Evolutionary conservation across 2,329 filamentous ascomycete species (phyloP).

Genomic region (Scolecobasidium constrictum): DNA sequence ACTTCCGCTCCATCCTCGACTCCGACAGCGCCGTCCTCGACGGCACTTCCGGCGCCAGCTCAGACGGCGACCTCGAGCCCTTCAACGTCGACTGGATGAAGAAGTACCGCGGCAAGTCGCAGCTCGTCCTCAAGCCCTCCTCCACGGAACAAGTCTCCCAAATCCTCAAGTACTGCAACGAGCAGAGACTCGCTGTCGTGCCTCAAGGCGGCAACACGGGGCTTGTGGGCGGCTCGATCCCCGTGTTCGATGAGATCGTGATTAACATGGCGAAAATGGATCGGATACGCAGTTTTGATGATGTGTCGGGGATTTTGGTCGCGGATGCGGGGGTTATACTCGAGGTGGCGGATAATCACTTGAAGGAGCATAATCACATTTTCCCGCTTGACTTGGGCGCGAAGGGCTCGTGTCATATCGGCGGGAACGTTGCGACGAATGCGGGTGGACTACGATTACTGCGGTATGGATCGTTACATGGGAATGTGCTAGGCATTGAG

Average conservation of each 20-base stretch:
- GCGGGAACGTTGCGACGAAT: conserved; percentile 92
- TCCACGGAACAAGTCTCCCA: conserved; percentile 82
- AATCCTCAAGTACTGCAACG: conserved; percentile 90
- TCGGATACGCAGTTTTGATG: conserved; percentile 80
- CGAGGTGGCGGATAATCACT: conserved; percentile 75
- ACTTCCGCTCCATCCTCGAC: conserved; percentile 74
- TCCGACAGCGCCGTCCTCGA: conserved; percentile 73
- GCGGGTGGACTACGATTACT: conserved; percentile 83
- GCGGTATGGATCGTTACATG: conserved; percentile 89
- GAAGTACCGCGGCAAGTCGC: conserved; percentile 88
- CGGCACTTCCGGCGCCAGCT: conserved; percentile 56
- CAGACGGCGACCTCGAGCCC: conserved; percentile 69
- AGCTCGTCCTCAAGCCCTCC: conserved; percentile 75
- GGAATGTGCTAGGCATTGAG: conserved; percentile 83
- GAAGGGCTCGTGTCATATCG: conserved; percentile 93
- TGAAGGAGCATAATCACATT: conserved; percentile 74
- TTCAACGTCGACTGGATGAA: conserved; percentile 99
- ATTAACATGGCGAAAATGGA: conserved; percentile 88
- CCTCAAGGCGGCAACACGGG: conserved; percentile 97
- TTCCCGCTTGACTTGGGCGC: conserved; percentile 96
- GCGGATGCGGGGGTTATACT: conserved; percentile 86
- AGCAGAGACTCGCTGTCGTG: conserved; percentile 82
- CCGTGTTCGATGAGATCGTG: conserved; percentile 97
- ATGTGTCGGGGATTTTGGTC: conserved; percentile 81
- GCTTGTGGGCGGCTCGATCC: conserved; percentile 87